Evolutionary conservation across 495 filamentous ascomycete species (phyloP), one percentile per base, ranked within the genome.

Genomic region (Lasiosphaeria ovina): DNA sequence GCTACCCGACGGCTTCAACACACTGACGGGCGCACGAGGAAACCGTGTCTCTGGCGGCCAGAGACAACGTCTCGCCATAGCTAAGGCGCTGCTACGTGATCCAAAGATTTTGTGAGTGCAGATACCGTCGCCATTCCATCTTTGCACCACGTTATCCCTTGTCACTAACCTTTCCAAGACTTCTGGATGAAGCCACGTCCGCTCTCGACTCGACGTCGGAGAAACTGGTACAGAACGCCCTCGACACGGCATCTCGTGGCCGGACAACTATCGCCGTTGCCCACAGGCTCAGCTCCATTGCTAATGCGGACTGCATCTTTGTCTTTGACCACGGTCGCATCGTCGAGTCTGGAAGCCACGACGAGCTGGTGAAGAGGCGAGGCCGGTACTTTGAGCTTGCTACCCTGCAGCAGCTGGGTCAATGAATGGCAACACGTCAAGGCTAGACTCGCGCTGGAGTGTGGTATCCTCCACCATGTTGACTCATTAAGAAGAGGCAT

Each of bases 171-270:
- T 42, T 8, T 9, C 3, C 7, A 42, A 9, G 38, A 31, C 82
- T 97, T 63, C 81, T 97, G 3, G 92, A 97, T 69, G 92, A 97
- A 81, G 89, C 89, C 10, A 92, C 89, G 6, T 89, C 87, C 35
- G 93, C 92, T 6, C 83, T 97, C 10, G 92, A 97, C 69, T 92
- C 92, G 7, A 92, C 96, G 69, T 92, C 88, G 9, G 93, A 97
- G 73, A 96, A 93, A 0, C 80, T 94, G 1, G 93, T 97, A 52
- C 96, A 97, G 65, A 83, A 87, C 62, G 93, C 93, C 3, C 80
- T 97, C 24, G 80, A 47, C 12, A 11, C 11, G 12, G 44, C 44
- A 47, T 47, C 44, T 14, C 44, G 16, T 5, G 44, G 11, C 44
- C 7, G 44, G 8, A 47, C 44, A n/a, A 47, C 11, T n/a, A 9